Evolutionary conservation across 2,329 filamentous ascomycete genomes (phyloP).

Genomic region (Plenodomus tracheiphilus): DNA sequence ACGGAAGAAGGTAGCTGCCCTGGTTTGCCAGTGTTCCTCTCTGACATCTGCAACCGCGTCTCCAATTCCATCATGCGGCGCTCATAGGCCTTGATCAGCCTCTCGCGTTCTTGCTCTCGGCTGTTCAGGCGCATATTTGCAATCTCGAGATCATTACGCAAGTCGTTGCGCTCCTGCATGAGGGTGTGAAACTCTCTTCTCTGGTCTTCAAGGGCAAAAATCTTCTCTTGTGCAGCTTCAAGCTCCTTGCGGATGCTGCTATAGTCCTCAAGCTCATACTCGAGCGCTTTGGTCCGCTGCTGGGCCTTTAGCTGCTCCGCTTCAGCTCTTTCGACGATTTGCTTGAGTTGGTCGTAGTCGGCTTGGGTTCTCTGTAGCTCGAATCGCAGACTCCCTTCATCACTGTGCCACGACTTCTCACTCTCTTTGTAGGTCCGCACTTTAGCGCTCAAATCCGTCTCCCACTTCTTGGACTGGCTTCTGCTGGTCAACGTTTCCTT

Average conservation of each 20-base stretch:
- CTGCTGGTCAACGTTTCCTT: conserved; percentile 74
- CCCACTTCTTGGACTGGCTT: conserved; percentile 76
- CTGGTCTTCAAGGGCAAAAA: conserved; percentile 34
- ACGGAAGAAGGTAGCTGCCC: conserved; percentile 45
- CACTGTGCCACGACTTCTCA: conserved; percentile 64
- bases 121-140: conserved; percentile 62
- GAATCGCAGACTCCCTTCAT: conserved; percentile 60
- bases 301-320: conserved; percentile 61
- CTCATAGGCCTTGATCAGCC: conserved; percentile 53
- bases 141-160: conserved; percentile 62
- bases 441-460: conserved; percentile 69
- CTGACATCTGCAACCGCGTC: conserved; percentile 29
- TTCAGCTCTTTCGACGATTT: conserved; percentile 69
- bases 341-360: conserved; percentile 67
- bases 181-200: conserved; percentile 54
- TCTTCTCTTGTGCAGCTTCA: conserved; percentile 39
- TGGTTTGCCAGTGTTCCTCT: conserved; percentile 28
- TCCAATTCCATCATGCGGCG: conserved; percentile 54
- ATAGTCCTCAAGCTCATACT: conserved; percentile 66
- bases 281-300: conserved; percentile 58
- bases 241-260: conserved; percentile 47
- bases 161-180: conserved; percentile 60
- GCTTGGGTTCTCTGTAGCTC: conserved; percentile 62
- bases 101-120: conserved; percentile 55
- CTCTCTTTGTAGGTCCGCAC: conserved; percentile 69